Evolutionary conservation across 202 grass and related monocot genomes (phyloP).

Genomic region (Zoysia matrella): DNA sequence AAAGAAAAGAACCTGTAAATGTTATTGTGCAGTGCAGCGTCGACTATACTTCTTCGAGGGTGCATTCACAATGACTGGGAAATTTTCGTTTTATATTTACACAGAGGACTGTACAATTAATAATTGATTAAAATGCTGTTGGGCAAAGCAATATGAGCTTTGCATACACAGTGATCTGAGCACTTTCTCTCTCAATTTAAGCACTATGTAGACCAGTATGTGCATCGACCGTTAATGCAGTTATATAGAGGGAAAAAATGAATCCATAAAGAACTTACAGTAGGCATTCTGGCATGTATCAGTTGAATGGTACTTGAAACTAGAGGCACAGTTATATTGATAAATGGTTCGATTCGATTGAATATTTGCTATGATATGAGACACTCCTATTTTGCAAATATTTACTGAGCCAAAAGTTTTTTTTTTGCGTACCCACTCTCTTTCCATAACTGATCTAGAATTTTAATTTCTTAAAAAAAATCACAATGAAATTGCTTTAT

Average conservation of each 20-base stretch:
- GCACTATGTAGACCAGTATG: neutral
- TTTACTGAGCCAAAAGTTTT: neutral
- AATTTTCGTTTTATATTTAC: conserved; percentile 2
- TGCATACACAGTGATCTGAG: neutral
- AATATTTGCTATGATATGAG: neutral
- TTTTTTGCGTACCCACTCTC: conserved; percentile 8
- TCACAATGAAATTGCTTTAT: neutral
- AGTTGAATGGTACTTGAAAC: neutral
- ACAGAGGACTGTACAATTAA: neutral
- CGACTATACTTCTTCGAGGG: neutral
- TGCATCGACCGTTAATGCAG: neutral
- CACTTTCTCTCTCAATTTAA: neutral
- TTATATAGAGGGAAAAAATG: neutral
- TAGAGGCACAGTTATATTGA: neutral
- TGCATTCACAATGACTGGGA: neutral
- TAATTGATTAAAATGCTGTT: conserved; percentile 1
- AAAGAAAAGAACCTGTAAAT: conserved; percentile 30
- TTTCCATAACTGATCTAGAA: neutral
- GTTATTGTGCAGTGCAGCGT: conserved; percentile 23
- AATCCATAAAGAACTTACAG: neutral
- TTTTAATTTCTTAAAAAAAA: neutral
- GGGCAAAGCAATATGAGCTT: neutral
- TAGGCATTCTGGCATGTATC: neutral
- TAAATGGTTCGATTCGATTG: neutral
- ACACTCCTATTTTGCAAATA: neutral